Conservation (phyloP, 2,329 filamentous ascomycete genomes). For the Fusarium chlamydosporum region DNA sequence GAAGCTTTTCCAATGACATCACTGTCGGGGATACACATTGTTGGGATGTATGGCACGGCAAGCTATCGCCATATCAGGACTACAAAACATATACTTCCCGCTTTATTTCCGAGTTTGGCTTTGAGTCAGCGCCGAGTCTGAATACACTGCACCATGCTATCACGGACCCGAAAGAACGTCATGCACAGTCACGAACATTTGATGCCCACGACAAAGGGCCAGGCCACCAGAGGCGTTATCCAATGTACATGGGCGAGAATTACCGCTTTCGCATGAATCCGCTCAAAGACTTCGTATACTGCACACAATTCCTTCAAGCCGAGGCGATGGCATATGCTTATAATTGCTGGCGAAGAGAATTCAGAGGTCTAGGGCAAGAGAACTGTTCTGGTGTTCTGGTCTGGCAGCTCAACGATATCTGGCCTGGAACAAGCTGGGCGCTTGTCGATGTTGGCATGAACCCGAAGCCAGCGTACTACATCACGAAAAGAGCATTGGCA, state of each 20-base stretch:
- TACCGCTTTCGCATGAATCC: constrained; percentile 18
- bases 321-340: constrained; percentile 16
- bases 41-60: constrained; percentile 20
- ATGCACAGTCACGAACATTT: constrained; percentile 5
- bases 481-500: not conserved
- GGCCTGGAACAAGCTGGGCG: constrained; percentile 21
- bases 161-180: accelerated
- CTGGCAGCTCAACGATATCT: constrained; percentile 26
- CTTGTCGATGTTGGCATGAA: constrained; percentile 4
- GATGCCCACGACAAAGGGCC: constrained; percentile 14
- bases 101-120: not conserved
- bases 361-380: not conserved
- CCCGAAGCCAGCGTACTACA: constrained; percentile 14
- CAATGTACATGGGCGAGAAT: constrained; percentile 24
- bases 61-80: constrained; percentile 11
- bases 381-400: constrained; percentile 15
- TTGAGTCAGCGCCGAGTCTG: constrained; percentile 5
- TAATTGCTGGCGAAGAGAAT: constrained; percentile 21
- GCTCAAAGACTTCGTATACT: not conserved
- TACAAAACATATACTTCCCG: constrained; percentile 17
- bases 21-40: constrained; percentile 13
- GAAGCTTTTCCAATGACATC: not conserved
- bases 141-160: not conserved
- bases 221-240: constrained; percentile 13
- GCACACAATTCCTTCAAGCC: constrained; percentile 3